Evolutionary conservation across 1,284 basidiomycete genomes (phyloP).

Genomic region (Cystobasidium pallidum): DNA sequence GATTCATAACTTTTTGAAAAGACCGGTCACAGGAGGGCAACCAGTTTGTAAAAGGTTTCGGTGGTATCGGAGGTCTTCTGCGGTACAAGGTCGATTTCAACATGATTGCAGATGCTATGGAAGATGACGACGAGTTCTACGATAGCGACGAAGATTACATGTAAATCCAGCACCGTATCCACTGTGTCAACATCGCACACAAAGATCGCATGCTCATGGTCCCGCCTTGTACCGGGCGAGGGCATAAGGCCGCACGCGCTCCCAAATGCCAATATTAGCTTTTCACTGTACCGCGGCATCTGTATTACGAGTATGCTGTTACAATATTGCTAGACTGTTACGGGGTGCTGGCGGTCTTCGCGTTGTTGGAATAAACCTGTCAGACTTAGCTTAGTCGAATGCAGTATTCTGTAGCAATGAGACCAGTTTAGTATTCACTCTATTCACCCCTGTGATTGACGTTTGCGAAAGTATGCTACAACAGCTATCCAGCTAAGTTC

Average conservation of each 20-base stretch:
- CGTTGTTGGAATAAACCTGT: neutral
- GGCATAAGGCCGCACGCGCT: neutral
- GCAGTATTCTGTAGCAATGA: slow-evolving; percentile 21
- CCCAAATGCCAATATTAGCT: slow-evolving; percentile 1
- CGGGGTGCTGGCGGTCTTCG: neutral
- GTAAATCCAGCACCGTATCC: too few species aligned
- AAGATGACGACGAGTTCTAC: slow-evolving; percentile 47
- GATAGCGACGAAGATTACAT: slow-evolving; percentile 43
- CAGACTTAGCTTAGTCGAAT: neutral
- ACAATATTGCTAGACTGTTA: slow-evolving; percentile 1
- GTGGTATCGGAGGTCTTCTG: slow-evolving; percentile 92
- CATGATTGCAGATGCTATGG: slow-evolving; percentile 59
- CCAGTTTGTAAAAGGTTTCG: slow-evolving; percentile 98
- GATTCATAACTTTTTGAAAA: too few species aligned
- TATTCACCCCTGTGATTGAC: neutral
- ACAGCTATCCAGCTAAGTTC: neutral
- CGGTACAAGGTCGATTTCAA: slow-evolving; percentile 95
- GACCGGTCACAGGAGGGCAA: slow-evolving; percentile 86
- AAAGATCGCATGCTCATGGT: neutral
- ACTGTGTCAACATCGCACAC: too few species aligned
- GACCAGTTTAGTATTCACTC: neutral
- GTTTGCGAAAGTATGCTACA: neutral
- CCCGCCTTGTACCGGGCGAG: too few species aligned
- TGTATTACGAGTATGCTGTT: slow-evolving; percentile 2
- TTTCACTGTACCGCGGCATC: neutral